Base-by-base conservation (phyloP, 495 filamentous ascomycete species). In the Xeromyces bisporus region DNA sequence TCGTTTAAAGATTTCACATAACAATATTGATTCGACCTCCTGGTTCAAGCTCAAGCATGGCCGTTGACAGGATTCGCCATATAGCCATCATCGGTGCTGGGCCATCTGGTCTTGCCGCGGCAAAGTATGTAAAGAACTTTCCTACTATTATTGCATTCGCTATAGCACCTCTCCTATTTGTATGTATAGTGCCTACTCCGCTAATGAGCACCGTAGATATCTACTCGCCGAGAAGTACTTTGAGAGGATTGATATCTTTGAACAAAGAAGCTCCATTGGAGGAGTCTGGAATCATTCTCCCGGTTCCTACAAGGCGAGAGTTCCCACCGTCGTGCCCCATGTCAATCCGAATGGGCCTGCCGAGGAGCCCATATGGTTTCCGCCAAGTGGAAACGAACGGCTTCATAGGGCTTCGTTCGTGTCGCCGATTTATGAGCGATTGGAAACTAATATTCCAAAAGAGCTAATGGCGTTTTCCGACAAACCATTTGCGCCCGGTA, bases 391-490 rank as follows among this genome's bases (percentile, higher is more conserved):
- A 9, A 18, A 41, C 18, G 31, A 48, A 7, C 35, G 43, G 14
- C 48, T 15, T 7, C 17, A 30, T 12, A 44, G 56, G 16, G 51
- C 64, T 0, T 46, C 46, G 4, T 67, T 71, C 56, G 47, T 80
- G 50, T 71, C 78, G 2, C 80, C 87, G 2, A 64, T 93, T 47
- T 93, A 96, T 44, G 74, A 84, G 9, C 46, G 60, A 18, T 50
- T 94, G 16, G 75, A 91, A 39, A 82, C 85, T 23, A 96, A 96
- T 46, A 82, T 93, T 23, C 83, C 86, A 1, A 71, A 85, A 32
- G 56, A 58, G 1, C 44, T 94, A 35, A 94, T 96, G 87, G 46
- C 60, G 3, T 91, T 71, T 47, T 76, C 80, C 7, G 82, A 91
- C 31, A 55, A 70, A 9, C 39, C 58, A 9, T 87, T 87, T 34